Evolutionary conservation across 2,329 filamentous ascomycete genomes (phyloP), one percentile per base, ranked within the genome.

Genomic region (Aspergillaceae sp.): DNA sequence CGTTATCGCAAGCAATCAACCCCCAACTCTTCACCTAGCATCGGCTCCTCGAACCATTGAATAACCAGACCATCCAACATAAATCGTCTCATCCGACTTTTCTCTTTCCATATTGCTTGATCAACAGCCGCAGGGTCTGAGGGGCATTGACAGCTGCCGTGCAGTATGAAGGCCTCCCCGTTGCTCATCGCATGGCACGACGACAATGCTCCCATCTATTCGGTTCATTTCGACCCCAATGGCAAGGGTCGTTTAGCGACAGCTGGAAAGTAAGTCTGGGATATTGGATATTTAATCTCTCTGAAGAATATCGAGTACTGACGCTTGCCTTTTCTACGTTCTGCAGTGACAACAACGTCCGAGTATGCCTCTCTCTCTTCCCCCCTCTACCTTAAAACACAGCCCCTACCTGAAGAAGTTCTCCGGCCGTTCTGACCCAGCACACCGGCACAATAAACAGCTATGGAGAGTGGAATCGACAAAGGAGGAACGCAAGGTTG

Each of bases 131-230:
- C 33, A 44, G 40, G 48, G 52, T 19, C 19, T 19, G 45, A 38
- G 52, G 55, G 55, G 51, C 54, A 48, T 53, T 56, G 60, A 19
- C 19, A 60, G 59, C 58, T 59, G 50, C 49, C 53, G 51, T 54
- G 54, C 7, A 63, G 68, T 65, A 98, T 98, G 92, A 97, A 94
- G 79, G 90, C 89, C 64, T 84, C 88, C 63, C 91, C 92, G 59
- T 79, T 98, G 58, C 91, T 97, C 65, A 91, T 98, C 72, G 88
- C 94, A 75, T 98, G 92, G 92, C 94, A 98, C 71, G 87, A 96
- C 69, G 87, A 95, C 64, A 95, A 94, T 72, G 83, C 87, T 59
- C 92, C 92, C 48, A 90, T 98, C 66, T 98, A 97, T 73, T 96
- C 91, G 38, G 88, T 89, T 57, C 91, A 97, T 68, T 98, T 97